phyloP scores from a whole-genome alignment of 2,329 filamentous ascomycete species.

The Dothistroma pini region DNA sequence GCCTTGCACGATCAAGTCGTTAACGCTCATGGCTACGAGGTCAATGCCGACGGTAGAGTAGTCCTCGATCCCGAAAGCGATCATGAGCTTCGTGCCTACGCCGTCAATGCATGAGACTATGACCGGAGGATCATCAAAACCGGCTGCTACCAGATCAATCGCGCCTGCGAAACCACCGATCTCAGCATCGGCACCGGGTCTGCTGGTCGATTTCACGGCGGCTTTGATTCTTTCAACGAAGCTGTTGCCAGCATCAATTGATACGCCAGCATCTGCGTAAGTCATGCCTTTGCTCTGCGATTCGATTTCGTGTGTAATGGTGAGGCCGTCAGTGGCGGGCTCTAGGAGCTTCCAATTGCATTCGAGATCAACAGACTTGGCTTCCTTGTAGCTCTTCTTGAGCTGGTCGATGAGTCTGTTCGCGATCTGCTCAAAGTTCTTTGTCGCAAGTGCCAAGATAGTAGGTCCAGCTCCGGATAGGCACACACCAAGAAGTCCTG shows the following conservation, averaged over 20 bases:
- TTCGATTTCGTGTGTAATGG: conserved; percentile 33
- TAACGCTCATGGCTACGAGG: conserved; percentile 98
- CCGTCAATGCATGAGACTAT: conserved; percentile 95
- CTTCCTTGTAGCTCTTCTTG: conserved; percentile 48
- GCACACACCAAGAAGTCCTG: conserved; percentile 88
- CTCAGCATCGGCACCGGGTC: conserved; percentile 83
- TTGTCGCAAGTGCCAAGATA: conserved; percentile 86
- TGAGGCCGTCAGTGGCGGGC: conserved; percentile 69
- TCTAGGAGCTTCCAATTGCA: conserved; percentile 87
- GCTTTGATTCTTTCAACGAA: conserved; percentile 90
- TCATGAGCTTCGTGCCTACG: conserved; percentile 94
- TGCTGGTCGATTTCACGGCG: conserved; percentile 77
- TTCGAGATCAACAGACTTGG: conserved; percentile 52
- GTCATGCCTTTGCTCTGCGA: conserved; percentile 54
- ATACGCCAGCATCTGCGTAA: conserved; percentile 89
- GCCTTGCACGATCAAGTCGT: conserved; percentile 93
- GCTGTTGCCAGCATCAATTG: conserved; percentile 88
- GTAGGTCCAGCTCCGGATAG: conserved; percentile 93
- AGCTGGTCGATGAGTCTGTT: conserved; percentile 66
- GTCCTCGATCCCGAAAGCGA: conserved; percentile 83
- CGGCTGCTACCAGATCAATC: conserved; percentile 71
- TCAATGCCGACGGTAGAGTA: conserved; percentile 96
- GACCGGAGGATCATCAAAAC: conserved; percentile 70
- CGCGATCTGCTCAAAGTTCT: conserved; percentile 85
- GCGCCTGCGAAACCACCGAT: conserved; percentile 95